phyloP scores from a whole-genome alignment of 495 filamentous ascomycete genomes.

The Neurospora terricola region DNA sequence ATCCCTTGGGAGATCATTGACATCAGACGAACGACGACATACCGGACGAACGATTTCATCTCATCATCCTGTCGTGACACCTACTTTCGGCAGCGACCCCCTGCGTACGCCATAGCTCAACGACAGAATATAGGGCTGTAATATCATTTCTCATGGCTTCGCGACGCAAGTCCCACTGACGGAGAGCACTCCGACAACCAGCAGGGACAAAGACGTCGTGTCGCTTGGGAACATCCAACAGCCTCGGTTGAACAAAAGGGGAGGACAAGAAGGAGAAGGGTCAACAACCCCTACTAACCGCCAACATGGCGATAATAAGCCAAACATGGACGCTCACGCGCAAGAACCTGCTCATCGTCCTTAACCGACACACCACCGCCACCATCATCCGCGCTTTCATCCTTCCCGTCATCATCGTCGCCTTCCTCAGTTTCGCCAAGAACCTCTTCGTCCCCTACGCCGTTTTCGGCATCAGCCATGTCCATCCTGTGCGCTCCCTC shows the following conservation, averaged over 20 bases:
- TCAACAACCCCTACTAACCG: neutral
- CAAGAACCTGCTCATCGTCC: conserved; percentile 65
- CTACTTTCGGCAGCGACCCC: neutral
- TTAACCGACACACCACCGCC: conserved; percentile 51
- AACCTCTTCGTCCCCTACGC: conserved; percentile 61
- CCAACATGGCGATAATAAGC: conserved; percentile 25
- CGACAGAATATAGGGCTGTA: neutral
- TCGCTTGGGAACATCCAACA: no score
- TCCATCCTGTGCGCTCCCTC: conserved; percentile 49
- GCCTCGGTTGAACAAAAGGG: no score
- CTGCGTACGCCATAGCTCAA: neutral
- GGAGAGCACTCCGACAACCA: neutral
- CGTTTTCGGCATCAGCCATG: conserved; percentile 53
- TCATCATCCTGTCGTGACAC: neutral
- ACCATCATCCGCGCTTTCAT: conserved; percentile 61
- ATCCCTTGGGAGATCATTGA: neutral
- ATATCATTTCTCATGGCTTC: neutral
- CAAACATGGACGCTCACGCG: conserved; percentile 63
- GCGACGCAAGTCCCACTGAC: neutral
- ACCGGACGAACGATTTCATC: neutral
- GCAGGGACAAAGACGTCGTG: no score
- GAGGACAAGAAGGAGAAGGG: neutral
- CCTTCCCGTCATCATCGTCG: conserved; percentile 58
- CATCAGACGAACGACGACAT: neutral
- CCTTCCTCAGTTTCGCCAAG: conserved; percentile 56